Evolutionary conservation across 2,329 filamentous ascomycete genomes (phyloP).

Genomic region (Pezicula radicicola): DNA sequence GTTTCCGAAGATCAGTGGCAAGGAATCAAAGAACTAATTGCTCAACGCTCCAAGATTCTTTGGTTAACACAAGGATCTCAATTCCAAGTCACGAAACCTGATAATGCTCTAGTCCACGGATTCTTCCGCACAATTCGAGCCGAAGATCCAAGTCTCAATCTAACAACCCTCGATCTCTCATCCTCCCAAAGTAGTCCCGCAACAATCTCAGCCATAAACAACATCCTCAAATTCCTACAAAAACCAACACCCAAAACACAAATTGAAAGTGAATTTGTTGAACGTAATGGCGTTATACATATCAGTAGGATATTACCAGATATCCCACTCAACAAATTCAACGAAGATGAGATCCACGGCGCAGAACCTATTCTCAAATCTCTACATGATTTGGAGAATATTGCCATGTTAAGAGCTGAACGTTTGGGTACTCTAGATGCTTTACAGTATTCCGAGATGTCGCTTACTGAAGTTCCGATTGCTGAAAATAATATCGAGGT

Average conservation of each 20-base stretch:
- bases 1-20: conserved; percentile 3
- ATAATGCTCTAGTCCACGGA: conserved; percentile 3
- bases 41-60: background rate
- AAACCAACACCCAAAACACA: background rate
- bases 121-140: conserved; percentile 5
- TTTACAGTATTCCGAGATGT: background rate
- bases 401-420: conserved; percentile 1
- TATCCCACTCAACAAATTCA: conserved; percentile 13
- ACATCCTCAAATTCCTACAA: background rate
- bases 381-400: conserved; percentile 2
- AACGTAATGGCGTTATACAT: conserved; percentile 21
- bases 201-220: background rate
- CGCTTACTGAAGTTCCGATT: background rate
- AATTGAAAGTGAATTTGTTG: conserved; percentile 24
- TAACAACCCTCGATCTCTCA: conserved; percentile 8
- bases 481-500: background rate
- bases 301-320: conserved; percentile 23
- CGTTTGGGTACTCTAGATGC: background rate
- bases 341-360: background rate
- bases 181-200: background rate
- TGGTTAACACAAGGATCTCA: conserved; percentile 7
- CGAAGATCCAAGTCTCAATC: conserved; percentile 3
- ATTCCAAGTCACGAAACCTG: background rate
- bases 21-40: background rate
- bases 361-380: background rate